Evolutionary conservation across 2,329 filamentous ascomycete genomes (phyloP).

Genomic region (Paecilomyces sp.): DNA sequence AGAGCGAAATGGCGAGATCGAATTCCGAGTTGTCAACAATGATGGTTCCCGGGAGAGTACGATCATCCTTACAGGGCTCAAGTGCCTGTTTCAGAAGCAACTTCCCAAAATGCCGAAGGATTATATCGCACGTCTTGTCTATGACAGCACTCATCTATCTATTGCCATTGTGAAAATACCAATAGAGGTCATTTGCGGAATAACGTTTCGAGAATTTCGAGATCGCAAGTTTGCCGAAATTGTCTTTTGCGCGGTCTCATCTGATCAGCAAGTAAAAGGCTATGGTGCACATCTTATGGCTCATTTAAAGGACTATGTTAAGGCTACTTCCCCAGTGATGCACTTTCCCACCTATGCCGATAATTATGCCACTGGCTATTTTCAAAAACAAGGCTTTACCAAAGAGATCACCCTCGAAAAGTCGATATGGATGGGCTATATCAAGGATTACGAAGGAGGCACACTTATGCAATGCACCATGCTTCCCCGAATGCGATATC

Average conservation of each 20-base stretch:
- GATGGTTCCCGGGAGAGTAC: constrained; percentile 39
- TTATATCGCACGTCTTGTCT: too few relatives aligned
- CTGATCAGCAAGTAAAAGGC: constrained; percentile 96
- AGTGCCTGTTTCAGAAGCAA: too few relatives aligned
- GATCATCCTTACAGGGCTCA: too few relatives aligned
- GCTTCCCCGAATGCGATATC: constrained; percentile 88
- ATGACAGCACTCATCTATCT: too few relatives aligned
- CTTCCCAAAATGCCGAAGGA: too few relatives aligned
- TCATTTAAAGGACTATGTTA: constrained; percentile 92
- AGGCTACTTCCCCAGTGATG: constrained; percentile 93
- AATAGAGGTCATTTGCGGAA: too few relatives aligned
- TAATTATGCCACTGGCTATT: constrained; percentile 98
- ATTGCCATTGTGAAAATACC: too few relatives aligned
- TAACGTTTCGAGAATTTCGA: constrained; percentile 76
- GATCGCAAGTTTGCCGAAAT: constrained; percentile 92
- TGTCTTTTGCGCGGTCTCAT: constrained; percentile 96
- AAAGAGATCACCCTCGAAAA: constrained; percentile 94
- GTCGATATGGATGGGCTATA: constrained; percentile 97
- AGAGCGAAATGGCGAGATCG: too few relatives aligned
- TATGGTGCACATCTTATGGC: constrained; percentile 98
- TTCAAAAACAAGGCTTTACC: constrained; percentile 98
- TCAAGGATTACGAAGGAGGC: constrained; percentile 98
- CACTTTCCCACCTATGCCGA: constrained; percentile 98
- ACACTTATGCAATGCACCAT: constrained; percentile 99
- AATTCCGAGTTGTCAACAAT: too few relatives aligned